Conservation (phyloP, 805 yeast genomes). For the Candida vartiovaarae region DNA sequence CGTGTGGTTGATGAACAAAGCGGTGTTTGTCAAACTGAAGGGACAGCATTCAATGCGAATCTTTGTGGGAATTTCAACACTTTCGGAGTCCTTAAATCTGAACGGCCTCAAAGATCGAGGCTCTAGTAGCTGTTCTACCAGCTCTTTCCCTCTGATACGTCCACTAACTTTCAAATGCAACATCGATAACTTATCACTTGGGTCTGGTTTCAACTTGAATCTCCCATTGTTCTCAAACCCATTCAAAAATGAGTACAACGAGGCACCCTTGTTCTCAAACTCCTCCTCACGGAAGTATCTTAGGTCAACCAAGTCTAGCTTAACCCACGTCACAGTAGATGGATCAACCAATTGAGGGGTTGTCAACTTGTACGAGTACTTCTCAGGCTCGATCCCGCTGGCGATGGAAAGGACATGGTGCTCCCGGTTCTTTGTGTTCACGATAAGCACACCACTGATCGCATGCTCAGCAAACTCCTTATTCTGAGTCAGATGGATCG, state of each 20-base stretch:
- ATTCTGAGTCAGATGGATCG: constrained; percentile 16
- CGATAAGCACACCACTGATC: constrained; percentile 19
- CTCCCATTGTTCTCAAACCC: constrained; percentile 8
- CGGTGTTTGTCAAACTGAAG: constrained; percentile 24
- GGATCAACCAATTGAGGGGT: constrained; percentile 7
- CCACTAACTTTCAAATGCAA: constrained; percentile 13
- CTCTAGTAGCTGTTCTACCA: constrained; percentile 8
- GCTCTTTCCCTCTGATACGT: not conserved
- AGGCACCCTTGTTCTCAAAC: not conserved
- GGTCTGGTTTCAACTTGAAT: constrained; percentile 17
- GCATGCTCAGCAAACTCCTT: constrained; percentile 9
- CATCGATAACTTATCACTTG: constrained; percentile 7
- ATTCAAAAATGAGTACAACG: constrained; percentile 4
- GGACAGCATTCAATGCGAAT: constrained; percentile 21
- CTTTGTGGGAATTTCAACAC: constrained; percentile 14
- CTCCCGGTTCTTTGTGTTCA: constrained; percentile 5
- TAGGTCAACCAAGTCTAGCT: constrained; percentile 6
- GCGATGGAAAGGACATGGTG: constrained; percentile 16
- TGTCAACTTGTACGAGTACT: constrained; percentile 12
- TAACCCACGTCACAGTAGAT: constrained; percentile 15
- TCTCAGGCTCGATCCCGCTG: constrained; percentile 11
- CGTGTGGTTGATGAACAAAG: constrained; percentile 20
- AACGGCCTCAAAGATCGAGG: constrained; percentile 7
- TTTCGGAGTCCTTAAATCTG: constrained; percentile 4
- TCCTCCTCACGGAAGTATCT: constrained; percentile 2